A percentile compares a stretch with the other conserved stretches of the same genome.
These are phyloP conservation scores for Lojkania enalia DNA, from an alignment of 2,329 filamentous ascomycete genomes.

Conservation along the genomic window DNA sequence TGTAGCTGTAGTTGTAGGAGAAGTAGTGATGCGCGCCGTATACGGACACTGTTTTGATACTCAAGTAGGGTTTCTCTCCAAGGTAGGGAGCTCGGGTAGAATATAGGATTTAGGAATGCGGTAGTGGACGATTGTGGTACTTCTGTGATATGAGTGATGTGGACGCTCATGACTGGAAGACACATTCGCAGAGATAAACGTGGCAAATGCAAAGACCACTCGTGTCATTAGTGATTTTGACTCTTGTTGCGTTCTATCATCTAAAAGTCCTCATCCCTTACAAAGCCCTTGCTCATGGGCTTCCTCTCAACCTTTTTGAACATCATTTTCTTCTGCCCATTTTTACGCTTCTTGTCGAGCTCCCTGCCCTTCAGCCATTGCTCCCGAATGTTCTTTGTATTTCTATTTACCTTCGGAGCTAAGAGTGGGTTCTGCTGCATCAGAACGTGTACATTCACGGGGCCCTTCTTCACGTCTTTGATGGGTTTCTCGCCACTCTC, in stretches of 20 bases:
- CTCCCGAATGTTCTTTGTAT: conserved; percentile 43
- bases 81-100: no score
- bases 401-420: conserved; percentile 49
- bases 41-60: no score
- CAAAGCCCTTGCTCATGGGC: conserved; percentile 32
- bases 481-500: conserved; percentile 52
- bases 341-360: conserved; percentile 28
- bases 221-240: no score
- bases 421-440: conserved; percentile 47
- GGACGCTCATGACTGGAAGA: no score
- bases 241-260: neutral
- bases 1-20: no score
- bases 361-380: conserved; percentile 49
- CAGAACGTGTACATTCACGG: conserved; percentile 55
- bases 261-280: conserved; percentile 24
- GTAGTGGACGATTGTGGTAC: no score
- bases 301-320: conserved; percentile 36
- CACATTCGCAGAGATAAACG: no score
- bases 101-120: no score
- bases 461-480: conserved; percentile 56
- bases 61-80: no score
- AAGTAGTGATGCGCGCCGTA: no score
- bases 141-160: no score
- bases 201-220: no score
- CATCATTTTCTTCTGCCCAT: conserved; percentile 17